Percentiles rank a stretch among this genome's conserved stretches.
These are phyloP conservation scores for Peronospora belbahrii DNA, from an alignment of 352 stramenopile genomes.

Conservation along the genomic window DNA sequence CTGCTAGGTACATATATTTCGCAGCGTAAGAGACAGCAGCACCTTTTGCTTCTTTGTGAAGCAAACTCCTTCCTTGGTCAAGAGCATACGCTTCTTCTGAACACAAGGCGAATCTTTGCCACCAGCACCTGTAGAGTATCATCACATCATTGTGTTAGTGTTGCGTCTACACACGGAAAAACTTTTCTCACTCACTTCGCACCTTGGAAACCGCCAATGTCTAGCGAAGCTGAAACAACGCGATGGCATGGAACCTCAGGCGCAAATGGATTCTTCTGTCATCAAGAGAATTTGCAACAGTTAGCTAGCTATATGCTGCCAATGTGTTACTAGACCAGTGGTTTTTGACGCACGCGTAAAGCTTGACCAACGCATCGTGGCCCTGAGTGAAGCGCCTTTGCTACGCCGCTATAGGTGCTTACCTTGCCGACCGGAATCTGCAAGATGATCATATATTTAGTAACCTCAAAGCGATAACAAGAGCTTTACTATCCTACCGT, in stretches of 20 bases:
- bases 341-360: constrained; percentile 40
- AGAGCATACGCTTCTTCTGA: constrained; percentile 55
- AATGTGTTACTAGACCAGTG: neutral
- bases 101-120: constrained; percentile 54
- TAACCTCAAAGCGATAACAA: too few relatives aligned
- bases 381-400: constrained; percentile 48
- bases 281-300: neutral
- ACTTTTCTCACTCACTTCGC: neutral
- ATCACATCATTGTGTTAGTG: neutral
- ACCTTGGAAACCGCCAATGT: constrained; percentile 77
- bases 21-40: neutral
- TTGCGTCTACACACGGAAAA: neutral
- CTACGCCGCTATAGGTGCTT: constrained; percentile 68
- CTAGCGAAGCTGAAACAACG: constrained; percentile 56
- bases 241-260: constrained; percentile 71
- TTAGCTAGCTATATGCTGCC: neutral
- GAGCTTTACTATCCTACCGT: constrained; percentile 28
- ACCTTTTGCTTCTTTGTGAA: constrained; percentile 64
- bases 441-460: neutral
- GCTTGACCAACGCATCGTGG: constrained; percentile 74
- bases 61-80: constrained; percentile 53
- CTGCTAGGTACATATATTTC: neutral
- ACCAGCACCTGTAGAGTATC: constrained; percentile 32
- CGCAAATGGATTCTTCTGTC: constrained; percentile 76
- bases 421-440: constrained; percentile 75